phyloP scores from a whole-genome alignment of 164 flowering plant genomes.

The Warburgia ugandensis region DNA sequence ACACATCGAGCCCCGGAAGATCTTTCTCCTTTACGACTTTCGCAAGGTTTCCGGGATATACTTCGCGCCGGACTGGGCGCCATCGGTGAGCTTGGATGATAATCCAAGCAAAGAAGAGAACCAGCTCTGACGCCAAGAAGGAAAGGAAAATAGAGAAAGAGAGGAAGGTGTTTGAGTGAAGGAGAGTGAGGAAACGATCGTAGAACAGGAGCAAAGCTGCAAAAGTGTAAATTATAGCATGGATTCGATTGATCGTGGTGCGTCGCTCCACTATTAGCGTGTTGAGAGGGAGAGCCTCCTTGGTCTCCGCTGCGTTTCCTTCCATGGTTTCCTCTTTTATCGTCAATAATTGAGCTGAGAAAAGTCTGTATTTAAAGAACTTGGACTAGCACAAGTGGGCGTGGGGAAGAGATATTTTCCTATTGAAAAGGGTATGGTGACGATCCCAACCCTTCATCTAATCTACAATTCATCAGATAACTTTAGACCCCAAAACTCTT shows the following conservation, averaged over 20 bases:
- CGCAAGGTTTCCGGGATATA: slow-evolving; percentile 17
- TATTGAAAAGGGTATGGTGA: too few species aligned
- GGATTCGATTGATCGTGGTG: slow-evolving; percentile 37
- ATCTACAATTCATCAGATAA: too few species aligned
- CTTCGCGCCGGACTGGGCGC: slow-evolving; percentile 16
- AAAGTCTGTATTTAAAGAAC: too few species aligned
- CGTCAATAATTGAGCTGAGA: too few species aligned
- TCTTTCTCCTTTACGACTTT: slow-evolving; percentile 3
- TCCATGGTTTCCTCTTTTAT: too few species aligned
- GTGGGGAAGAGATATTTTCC: too few species aligned
- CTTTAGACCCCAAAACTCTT: too few species aligned
- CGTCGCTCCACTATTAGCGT: slow-evolving; percentile 22
- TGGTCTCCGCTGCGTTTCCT: not conserved
- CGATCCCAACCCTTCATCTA: too few species aligned
- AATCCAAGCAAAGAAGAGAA: slow-evolving; percentile 23
- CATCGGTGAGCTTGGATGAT: slow-evolving; percentile 12
- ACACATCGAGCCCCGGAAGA: slow-evolving; percentile 22
- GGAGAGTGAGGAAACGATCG: slow-evolving; percentile 11
- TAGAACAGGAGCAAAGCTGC: slow-evolving; percentile 40
- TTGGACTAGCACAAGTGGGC: too few species aligned
- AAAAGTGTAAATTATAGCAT: slow-evolving; percentile 30
- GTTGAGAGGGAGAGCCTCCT: slow-evolving; percentile 28
- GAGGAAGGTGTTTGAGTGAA: slow-evolving; percentile 6
- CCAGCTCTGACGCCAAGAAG: slow-evolving; percentile 13
- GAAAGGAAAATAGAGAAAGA: slow-evolving; percentile 5